These are phyloP conservation scores for Cantharellus anzutake DNA, from an alignment of 768 basidiomycete species.

Conservation along the genomic window DNA sequence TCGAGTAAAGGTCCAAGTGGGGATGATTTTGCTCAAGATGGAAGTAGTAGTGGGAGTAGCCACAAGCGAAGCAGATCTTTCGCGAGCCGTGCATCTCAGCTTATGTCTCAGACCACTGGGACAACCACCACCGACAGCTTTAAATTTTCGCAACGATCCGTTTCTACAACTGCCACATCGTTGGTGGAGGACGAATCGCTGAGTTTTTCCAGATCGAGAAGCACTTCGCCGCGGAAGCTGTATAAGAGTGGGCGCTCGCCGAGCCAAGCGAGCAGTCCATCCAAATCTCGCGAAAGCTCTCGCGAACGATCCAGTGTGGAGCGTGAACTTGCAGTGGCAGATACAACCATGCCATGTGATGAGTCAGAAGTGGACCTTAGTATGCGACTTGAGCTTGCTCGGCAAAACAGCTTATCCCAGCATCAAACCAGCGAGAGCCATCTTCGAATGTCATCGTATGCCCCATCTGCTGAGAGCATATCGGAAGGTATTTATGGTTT, in stretches of 20 bases:
- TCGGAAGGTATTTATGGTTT: background rate
- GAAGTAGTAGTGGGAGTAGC: constrained; percentile 29
- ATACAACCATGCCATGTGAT: constrained; percentile 26
- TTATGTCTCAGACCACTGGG: constrained; percentile 28
- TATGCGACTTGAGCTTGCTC: constrained; percentile 60
- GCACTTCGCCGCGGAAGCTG: constrained; percentile 20
- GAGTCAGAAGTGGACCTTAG: constrained; percentile 61
- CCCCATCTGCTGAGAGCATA: background rate
- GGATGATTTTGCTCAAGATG: constrained; percentile 52
- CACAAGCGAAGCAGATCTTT: constrained; percentile 52
- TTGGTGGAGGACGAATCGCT: constrained; percentile 38
- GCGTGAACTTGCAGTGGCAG: background rate
- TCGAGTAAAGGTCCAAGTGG: constrained; percentile 16
- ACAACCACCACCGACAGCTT: constrained; percentile 45
- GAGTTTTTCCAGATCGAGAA: constrained; percentile 11
- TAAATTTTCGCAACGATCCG: constrained; percentile 54
- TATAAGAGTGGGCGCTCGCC: constrained; percentile 19
- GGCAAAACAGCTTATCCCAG: constrained; percentile 69
- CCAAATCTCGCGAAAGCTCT: constrained; percentile 4
- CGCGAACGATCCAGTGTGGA: background rate
- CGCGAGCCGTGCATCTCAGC: constrained; percentile 45
- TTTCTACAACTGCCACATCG: constrained; percentile 43
- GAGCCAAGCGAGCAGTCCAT: constrained; percentile 1
- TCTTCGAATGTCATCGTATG: background rate
- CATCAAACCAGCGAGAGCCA: constrained; percentile 21